Conservation (phyloP, 2,329 filamentous ascomycete genomes). For the Fusarium chuoi region DNA sequence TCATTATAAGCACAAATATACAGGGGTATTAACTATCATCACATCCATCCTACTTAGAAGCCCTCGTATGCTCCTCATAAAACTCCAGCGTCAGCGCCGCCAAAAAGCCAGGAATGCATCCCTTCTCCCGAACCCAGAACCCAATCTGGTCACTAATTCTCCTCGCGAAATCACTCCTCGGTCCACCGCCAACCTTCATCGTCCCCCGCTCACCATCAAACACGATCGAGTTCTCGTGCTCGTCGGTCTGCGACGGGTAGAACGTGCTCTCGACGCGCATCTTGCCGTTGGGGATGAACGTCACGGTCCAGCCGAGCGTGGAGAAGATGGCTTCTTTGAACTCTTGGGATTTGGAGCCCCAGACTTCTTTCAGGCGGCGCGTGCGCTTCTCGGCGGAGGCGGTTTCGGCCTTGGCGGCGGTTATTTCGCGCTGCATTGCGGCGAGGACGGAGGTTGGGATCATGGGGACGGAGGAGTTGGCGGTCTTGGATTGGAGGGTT, state of each 20-base stretch:
- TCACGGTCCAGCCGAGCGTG: constrained; percentile 92
- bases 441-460: constrained; percentile 83
- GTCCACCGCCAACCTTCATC: constrained; percentile 97
- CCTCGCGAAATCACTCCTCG: constrained; percentile 84
- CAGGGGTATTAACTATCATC: constrained; percentile 43
- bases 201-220: constrained; percentile 95
- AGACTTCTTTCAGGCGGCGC: constrained; percentile 89
- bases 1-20: constrained; percentile 24
- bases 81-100: constrained; percentile 93
- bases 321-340: constrained; percentile 95
- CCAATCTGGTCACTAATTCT: constrained; percentile 88
- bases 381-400: constrained; percentile 84
- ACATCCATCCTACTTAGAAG: constrained; percentile 35
- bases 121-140: constrained; percentile 95
- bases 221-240: constrained; percentile 78
- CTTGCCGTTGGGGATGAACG: constrained; percentile 96
- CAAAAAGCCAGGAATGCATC: constrained; percentile 92
- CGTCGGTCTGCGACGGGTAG: constrained; percentile 74
- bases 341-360: constrained; percentile 88
- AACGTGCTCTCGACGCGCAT: constrained; percentile 91
- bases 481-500: constrained; percentile 67
- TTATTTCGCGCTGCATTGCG: constrained; percentile 78
- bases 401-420: constrained; percentile 74
- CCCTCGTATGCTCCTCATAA: constrained; percentile 73
- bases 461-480: constrained; percentile 61